These are phyloP conservation scores for Yamadazyma blattariae DNA, from an alignment of 1,139 yeast genomes.

Conservation along the genomic window DNA sequence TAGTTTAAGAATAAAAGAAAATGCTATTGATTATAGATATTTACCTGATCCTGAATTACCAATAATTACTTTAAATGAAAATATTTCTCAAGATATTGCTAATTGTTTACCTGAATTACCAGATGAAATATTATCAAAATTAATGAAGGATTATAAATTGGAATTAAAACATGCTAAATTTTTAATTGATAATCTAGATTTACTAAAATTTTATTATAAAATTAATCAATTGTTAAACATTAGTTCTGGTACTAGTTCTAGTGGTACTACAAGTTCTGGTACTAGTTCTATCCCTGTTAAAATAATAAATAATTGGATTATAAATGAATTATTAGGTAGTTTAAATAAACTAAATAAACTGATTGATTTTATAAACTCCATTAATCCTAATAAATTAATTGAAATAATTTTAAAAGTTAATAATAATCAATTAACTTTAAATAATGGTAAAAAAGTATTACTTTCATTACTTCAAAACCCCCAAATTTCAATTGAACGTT, in stretches of 20 bases:
- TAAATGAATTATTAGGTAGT: constrained; percentile 76
- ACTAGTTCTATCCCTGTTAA: constrained; percentile 22
- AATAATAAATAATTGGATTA: constrained; percentile 73
- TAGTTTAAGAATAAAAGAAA: constrained; percentile 72
- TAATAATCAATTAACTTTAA: constrained; percentile 26
- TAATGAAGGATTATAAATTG: constrained; percentile 48
- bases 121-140: constrained; percentile 49
- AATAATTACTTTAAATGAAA: constrained; percentile 42
- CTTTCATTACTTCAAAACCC: constrained; percentile 54
- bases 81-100: constrained; percentile 33
- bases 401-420: constrained; percentile 24
- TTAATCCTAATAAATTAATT: constrained; percentile 27
- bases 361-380: constrained; percentile 28
- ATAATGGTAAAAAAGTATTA: constrained; percentile 66
- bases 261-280: constrained; percentile 13
- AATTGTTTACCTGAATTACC: constrained; percentile 59
- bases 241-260: constrained; percentile 26
- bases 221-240: constrained; percentile 20
- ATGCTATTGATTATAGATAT: constrained; percentile 82
- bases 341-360: constrained; percentile 50
- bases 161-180: constrained; percentile 71
- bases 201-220: constrained; percentile 51
- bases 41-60: constrained; percentile 94
- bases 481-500: constrained; percentile 26
- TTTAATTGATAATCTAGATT: constrained; percentile 42